Base-by-base conservation (phyloP, 441 rosid species). In the Jatropha podagrica region DNA sequence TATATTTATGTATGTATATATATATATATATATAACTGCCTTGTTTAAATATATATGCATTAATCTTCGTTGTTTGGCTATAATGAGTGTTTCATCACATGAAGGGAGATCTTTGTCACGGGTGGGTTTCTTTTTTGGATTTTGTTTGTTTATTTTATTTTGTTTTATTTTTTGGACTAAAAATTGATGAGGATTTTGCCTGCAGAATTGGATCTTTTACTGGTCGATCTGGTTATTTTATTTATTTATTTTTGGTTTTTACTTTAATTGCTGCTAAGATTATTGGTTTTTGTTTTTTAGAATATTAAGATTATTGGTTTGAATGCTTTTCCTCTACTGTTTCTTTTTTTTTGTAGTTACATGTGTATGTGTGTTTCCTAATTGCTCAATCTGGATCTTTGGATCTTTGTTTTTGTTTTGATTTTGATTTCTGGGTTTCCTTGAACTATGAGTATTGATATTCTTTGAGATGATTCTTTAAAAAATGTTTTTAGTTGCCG, bases 131-230 rank as follows among this genome's bases (percentile, higher is more conserved):
- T n/a, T 63, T 46, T 61, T 46, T 62, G 38, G 51, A n/a, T 63
- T 27, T 73, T 37, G 38, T 5, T 62, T 48, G 38, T 37, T 38
- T 56, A 17, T 56, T 3, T 70, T 56, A 13, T n/a, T 37, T 38
- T 56, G 8, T 56, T 3, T 70, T 56, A 13, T n/a, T 27, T 18
- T 42, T 56, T 56, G 44, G 10, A 42, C 20, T 26, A 46, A 72
- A 42, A 26, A 72, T 37, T 42, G 17, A 44, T 71, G 64, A 7
- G 44, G 9, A 5, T 63, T 65, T 55, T 13, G 42, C 5, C 38
- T 73, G 46, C 49, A 7, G 15, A 74, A 59, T 17, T 52, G 40
- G 73, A 72, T 78, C 80, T 51, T 68, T 68, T 78, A 48, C 74
- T 68, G 38, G 52, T 41, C 61, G 74, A 76, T 76, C 63, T 69